Evolutionary conservation across 257 asterid species (phyloP).

Genomic region (Avicennia marina): DNA sequence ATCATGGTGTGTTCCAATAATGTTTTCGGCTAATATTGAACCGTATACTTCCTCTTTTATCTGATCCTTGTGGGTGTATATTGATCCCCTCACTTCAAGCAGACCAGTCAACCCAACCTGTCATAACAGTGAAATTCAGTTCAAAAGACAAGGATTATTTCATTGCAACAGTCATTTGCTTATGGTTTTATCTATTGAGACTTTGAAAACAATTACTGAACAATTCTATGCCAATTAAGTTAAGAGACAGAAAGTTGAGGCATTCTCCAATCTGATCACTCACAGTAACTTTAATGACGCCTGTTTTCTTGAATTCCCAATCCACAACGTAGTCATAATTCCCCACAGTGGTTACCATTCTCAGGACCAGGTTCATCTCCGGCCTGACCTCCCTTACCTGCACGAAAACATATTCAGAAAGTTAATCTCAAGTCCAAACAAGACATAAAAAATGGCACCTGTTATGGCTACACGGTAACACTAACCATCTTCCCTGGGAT

Average conservation of each 20-base stretch:
- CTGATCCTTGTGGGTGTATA: constrained; percentile 40
- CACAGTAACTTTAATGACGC: constrained; percentile 46
- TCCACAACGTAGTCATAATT: constrained; percentile 75
- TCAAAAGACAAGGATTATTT: too few relatives aligned
- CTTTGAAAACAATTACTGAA: too few relatives aligned
- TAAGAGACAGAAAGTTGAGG: too few relatives aligned
- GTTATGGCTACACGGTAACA: not conserved
- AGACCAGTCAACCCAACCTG: constrained; percentile 57
- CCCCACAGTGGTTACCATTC: constrained; percentile 64
- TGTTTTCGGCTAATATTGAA: constrained; percentile 49
- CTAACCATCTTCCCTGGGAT: constrained; percentile 37
- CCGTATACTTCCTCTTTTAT: constrained; percentile 48
- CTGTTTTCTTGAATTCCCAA: constrained; percentile 71
- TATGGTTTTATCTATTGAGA: too few relatives aligned
- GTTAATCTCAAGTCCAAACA: too few relatives aligned
- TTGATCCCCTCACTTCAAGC: constrained; percentile 50
- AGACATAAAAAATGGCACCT: not conserved
- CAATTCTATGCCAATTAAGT: too few relatives aligned
- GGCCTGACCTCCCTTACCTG: constrained; percentile 44
- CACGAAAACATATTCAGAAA: not conserved
- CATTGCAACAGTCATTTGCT: too few relatives aligned
- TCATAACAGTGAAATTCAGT: not conserved
- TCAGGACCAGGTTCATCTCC: constrained; percentile 56
- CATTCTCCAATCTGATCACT: too few relatives aligned
- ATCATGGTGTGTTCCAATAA: constrained; percentile 47